Percentiles rank a stretch among this genome's conserved stretches.
These are phyloP conservation scores for Zalerion maritima DNA, from an alignment of 495 filamentous ascomycete species.

Conservation along the genomic window DNA sequence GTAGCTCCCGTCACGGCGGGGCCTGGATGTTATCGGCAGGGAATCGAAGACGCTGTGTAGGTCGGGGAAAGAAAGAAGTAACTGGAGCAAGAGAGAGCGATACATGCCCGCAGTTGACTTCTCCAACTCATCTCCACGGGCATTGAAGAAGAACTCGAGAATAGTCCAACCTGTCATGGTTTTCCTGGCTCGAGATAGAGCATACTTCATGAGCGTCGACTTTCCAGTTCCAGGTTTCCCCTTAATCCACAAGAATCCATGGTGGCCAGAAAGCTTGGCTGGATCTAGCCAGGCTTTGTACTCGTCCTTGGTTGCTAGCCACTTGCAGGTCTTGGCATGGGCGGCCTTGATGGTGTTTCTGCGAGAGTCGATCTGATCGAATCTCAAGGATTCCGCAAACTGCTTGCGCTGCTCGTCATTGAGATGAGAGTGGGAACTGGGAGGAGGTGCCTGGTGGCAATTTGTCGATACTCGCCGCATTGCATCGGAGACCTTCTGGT, in stretches of 20 bases:
- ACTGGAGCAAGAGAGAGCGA: conserved; percentile 31
- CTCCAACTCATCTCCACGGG: conserved; percentile 28
- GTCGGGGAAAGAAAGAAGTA: conserved; percentile 13
- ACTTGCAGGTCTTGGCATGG: conserved; percentile 19
- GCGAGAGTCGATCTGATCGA: conserved; percentile 18
- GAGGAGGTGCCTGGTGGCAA: too few species aligned
- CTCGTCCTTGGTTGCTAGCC: conserved; percentile 16
- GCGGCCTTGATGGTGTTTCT: conserved; percentile 12
- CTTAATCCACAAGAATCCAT: conserved; percentile 26
- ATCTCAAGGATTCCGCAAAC: conserved; percentile 15
- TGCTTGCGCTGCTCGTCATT: conserved; percentile 3
- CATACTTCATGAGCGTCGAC: conserved; percentile 29
- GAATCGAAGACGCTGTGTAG: conserved; percentile 13
- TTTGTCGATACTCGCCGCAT: too few species aligned
- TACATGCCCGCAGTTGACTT: conserved; percentile 37
- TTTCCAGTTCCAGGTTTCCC: conserved; percentile 30
- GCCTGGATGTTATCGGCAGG: conserved; percentile 1
- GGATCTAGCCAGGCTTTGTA: conserved; percentile 20
- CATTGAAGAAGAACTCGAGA: too few species aligned
- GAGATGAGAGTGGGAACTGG: too few species aligned
- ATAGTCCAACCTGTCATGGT: too few species aligned
- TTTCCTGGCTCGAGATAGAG: neutral
- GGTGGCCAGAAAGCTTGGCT: conserved; percentile 12
- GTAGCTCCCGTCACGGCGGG: neutral
- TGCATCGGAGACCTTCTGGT: conserved; percentile 9